These are phyloP conservation scores for Hyphopichia khmerensis DNA, from an alignment of 1,139 yeast genomes.

Conservation along the genomic window DNA sequence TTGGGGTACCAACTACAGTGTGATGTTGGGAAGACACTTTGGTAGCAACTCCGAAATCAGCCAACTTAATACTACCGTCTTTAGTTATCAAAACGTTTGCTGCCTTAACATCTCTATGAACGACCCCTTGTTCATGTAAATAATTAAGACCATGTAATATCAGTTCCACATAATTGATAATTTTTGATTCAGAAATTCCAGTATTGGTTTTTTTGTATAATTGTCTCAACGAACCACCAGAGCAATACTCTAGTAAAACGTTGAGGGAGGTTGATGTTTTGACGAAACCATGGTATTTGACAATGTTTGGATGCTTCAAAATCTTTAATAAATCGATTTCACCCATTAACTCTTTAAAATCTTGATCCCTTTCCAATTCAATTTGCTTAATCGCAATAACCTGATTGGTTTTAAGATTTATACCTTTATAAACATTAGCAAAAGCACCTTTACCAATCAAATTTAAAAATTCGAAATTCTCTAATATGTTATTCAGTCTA, in stretches of 20 bases:
- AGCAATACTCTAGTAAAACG: constrained; percentile 73
- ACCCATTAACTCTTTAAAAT: constrained; percentile 59
- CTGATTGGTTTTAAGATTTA: constrained; percentile 62
- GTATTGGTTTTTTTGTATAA: constrained; percentile 56
- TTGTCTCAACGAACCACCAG: constrained; percentile 80
- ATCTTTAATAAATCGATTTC: constrained; percentile 84
- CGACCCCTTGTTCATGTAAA: constrained; percentile 69
- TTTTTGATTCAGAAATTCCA: constrained; percentile 59
- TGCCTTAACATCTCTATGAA: constrained; percentile 78
- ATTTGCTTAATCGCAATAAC: constrained; percentile 87
- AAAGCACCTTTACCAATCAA: constrained; percentile 95
- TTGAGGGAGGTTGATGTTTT: constrained; percentile 65
- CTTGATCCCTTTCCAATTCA: constrained; percentile 48
- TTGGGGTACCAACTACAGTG: constrained; percentile 66
- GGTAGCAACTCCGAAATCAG: constrained; percentile 81
- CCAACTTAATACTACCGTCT: constrained; percentile 61
- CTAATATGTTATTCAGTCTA: constrained; percentile 43
- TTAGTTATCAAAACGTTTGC: constrained; percentile 69
- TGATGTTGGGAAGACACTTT: constrained; percentile 44
- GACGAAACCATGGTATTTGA: constrained; percentile 86
- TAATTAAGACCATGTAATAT: constrained; percentile 72
- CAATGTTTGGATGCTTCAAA: constrained; percentile 81
- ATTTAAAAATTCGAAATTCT: constrained; percentile 57
- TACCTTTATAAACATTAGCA: constrained; percentile 87
- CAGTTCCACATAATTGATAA: constrained; percentile 62